Base-by-base conservation (phyloP, 2,329 filamentous ascomycete species). In the Elsinoe australis region DNA sequence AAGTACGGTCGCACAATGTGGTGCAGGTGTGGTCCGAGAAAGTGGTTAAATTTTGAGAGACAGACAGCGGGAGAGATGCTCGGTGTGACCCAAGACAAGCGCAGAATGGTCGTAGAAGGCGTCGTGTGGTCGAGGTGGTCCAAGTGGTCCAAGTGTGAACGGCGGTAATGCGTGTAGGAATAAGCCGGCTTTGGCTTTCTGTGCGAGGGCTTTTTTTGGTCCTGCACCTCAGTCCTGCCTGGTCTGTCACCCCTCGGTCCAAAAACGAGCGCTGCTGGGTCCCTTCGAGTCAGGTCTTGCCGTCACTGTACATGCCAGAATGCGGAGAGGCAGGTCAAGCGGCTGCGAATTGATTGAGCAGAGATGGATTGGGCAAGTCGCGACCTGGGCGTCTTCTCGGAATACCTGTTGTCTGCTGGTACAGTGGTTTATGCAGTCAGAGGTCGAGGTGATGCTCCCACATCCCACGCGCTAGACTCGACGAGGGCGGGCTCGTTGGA, bases 131-230 rank as follows among this genome's bases (percentile, higher is more conserved):
- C 26, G 15, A 19, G 39, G 24, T 44, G 39, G 39, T 44, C 39
- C 24, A 44, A 32, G 39, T 44, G 6, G 22, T 26, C n/a, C n/a
- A n/a, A n/a, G 24, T 26, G 28, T 26, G 39, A 26, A 15, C 24
- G 39, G 39, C 39, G 26, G 39, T 44, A 44, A 24, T 29, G 39
- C 14, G n/a, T 15, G 39, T 26, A 19, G 39, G 39, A 29, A 26
- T 31, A 44, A 32, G 39, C 39, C 39, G 39, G 39, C 39, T 44
- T 32, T 44, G 39, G 28, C 36, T n/a, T n/a, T n/a, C 26, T 14
- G 21, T 31, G 39, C 24, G 39, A 24, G 29, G 9, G n/a, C 31
- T 44, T 44, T 44, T 44, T 41, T 41, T 28, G 29, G n/a, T 32
- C 5, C 29, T 32, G 29, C 29, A 32, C 29, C 29, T n/a, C n/a